A percentile compares a stretch with the other conserved stretches of the same genome.
Evolutionary conservation across 2,329 filamentous ascomycete species (phyloP).

Genomic region (Sporothrix mexicana): DNA sequence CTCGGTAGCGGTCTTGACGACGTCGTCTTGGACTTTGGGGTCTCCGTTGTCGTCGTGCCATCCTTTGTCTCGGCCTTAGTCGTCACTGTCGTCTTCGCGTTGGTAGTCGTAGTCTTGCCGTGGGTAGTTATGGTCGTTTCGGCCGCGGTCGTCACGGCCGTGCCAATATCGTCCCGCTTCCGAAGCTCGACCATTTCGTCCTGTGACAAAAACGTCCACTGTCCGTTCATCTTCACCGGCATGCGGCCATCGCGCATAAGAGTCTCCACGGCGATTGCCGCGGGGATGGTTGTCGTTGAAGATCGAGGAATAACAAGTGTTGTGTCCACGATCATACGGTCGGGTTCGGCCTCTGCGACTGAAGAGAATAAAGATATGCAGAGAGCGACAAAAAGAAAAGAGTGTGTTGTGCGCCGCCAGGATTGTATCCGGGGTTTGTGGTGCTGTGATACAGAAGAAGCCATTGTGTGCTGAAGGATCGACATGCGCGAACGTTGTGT

Average conservation of each 20-base stretch:
- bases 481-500: constrained; percentile 22
- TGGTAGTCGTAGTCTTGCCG: constrained; percentile 34
- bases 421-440: constrained; percentile 40
- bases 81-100: constrained; percentile 32
- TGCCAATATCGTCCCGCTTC: constrained; percentile 35
- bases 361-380: constrained; percentile 39
- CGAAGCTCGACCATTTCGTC: constrained; percentile 43
- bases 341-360: constrained; percentile 31
- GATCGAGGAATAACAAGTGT: constrained; percentile 36
- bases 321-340: constrained; percentile 26
- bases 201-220: constrained; percentile 48
- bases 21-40: constrained; percentile 41
- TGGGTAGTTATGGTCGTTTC: constrained; percentile 30
- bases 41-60: constrained; percentile 36
- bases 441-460: constrained; percentile 32
- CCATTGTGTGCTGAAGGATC: constrained; percentile 31
- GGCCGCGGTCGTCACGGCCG: constrained; percentile 30
- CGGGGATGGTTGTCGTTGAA: constrained; percentile 35
- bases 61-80: constrained; percentile 29
- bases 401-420: constrained; percentile 39
- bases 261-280: constrained; percentile 41
- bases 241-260: constrained; percentile 48
- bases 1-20: constrained; percentile 58
- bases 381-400: constrained; percentile 40
- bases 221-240: constrained; percentile 44